Evolutionary conservation across 2,329 filamentous ascomycete species (phyloP).

Genomic region (Colletotrichum camelliae): DNA sequence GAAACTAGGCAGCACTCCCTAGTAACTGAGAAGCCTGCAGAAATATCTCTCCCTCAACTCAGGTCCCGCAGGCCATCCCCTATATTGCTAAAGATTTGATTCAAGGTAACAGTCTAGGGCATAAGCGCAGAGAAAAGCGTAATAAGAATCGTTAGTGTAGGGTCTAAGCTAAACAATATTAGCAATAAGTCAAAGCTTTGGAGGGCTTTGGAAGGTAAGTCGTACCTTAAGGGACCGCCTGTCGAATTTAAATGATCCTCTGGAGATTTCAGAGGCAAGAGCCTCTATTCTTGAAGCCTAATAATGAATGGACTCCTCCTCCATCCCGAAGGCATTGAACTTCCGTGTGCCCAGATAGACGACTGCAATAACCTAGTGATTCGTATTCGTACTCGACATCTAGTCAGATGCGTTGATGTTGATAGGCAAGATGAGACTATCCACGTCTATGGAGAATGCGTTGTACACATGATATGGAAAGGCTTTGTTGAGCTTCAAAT

Average conservation of each 20-base stretch:
- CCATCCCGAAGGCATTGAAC: background rate
- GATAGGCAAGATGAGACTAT: background rate
- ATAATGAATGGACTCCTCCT: background rate
- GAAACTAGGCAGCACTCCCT: background rate
- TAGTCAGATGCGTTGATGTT: background rate
- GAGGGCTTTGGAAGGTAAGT: background rate
- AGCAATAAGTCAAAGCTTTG: background rate
- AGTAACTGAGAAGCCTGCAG: background rate
- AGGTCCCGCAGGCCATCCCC: background rate
- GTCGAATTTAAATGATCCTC: background rate
- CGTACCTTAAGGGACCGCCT: background rate
- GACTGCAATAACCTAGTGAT: background rate
- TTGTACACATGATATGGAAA: background rate
- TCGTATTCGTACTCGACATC: background rate
- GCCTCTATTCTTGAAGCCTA: background rate
- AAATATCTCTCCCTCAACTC: background rate
- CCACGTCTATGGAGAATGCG: background rate
- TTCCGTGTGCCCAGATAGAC: background rate
- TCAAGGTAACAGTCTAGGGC: background rate
- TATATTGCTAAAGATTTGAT: background rate
- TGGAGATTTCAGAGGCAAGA: background rate
- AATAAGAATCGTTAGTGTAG: background rate
- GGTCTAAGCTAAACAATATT: background rate
- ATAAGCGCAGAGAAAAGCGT: background rate
- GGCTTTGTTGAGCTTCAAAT: background rate